These are phyloP conservation scores for Pugionium dolabratum DNA, from an alignment of 345 rosid species.

Conservation along the genomic window DNA sequence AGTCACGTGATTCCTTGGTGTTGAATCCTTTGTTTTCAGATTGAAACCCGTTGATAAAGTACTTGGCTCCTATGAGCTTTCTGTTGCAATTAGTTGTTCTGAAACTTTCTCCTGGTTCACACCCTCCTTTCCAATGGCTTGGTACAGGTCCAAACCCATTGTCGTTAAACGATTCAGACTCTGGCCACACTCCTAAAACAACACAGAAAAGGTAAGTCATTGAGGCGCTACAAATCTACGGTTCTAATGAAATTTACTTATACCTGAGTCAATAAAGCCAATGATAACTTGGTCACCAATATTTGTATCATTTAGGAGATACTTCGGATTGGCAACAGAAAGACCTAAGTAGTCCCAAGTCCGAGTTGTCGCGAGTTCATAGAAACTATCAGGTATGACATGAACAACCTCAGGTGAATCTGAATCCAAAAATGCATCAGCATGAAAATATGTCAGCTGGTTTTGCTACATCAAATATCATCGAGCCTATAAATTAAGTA, in stretches of 20 bases:
- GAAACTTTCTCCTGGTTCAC: conserved; percentile 37
- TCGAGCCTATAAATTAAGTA: not conserved
- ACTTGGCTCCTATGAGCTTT: conserved; percentile 60
- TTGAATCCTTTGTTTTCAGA: conserved; percentile 46
- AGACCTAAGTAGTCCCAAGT: conserved; percentile 53
- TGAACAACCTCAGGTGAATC: conserved; percentile 49
- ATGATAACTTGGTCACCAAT: conserved; percentile 43
- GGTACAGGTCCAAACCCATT: not conserved
- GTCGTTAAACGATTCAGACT: not conserved
- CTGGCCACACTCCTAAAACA: conserved; percentile 13
- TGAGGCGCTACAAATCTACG: not conserved
- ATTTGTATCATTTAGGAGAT: conserved; percentile 31
- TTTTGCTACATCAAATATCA: too few relatives aligned
- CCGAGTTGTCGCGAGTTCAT: conserved; percentile 47
- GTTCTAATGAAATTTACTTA: not conserved
- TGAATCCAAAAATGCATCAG: conserved; percentile 7
- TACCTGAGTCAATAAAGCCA: conserved; percentile 43
- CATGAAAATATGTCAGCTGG: not conserved
- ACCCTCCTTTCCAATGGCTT: not conserved
- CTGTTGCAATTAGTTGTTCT: conserved; percentile 38
- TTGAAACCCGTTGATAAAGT: conserved; percentile 49
- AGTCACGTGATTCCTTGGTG: conserved; percentile 38
- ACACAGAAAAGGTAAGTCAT: not conserved
- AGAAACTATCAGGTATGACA: conserved; percentile 40
- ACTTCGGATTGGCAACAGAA: conserved; percentile 32